phyloP scores from a whole-genome alignment of 345 rosid genomes.

The Angophora floribunda region DNA sequence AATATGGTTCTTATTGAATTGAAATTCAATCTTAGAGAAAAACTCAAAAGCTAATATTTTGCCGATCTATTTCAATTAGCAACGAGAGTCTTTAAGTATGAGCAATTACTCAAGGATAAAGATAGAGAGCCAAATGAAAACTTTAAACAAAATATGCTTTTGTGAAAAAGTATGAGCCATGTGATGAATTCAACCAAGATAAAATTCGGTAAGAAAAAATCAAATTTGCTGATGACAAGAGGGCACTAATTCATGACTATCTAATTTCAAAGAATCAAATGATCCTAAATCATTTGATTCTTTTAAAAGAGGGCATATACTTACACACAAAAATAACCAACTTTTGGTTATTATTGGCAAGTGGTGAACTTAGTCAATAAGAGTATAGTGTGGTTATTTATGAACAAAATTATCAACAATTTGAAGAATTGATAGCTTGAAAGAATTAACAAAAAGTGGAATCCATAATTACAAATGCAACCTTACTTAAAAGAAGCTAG shows the following conservation, averaged over 20 bases:
- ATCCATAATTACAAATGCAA: neutral
- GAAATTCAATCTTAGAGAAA: neutral
- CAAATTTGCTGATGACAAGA: too few relatives aligned
- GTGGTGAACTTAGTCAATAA: neutral
- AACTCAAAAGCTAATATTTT: neutral
- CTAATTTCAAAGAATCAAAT: neutral
- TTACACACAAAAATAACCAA: neutral
- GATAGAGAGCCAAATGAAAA: neutral
- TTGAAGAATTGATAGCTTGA: neutral
- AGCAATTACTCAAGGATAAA: neutral
- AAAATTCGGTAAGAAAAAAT: too few relatives aligned
- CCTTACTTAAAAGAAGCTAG: too few relatives aligned
- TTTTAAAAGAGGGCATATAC: neutral
- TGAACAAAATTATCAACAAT: neutral
- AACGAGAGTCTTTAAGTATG: neutral
- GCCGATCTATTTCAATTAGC: neutral
- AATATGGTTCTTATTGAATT: neutral
- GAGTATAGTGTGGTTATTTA: neutral
- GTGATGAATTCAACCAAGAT: too few relatives aligned
- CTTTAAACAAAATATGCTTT: neutral
- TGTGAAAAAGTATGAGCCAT: too few relatives aligned
- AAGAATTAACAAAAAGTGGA: neutral
- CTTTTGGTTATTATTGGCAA: neutral
- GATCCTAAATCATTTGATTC: neutral
- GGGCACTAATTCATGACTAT: neutral